Conservation (phyloP, 805 yeast genomes). For the Ogataea glucozyma region DNA sequence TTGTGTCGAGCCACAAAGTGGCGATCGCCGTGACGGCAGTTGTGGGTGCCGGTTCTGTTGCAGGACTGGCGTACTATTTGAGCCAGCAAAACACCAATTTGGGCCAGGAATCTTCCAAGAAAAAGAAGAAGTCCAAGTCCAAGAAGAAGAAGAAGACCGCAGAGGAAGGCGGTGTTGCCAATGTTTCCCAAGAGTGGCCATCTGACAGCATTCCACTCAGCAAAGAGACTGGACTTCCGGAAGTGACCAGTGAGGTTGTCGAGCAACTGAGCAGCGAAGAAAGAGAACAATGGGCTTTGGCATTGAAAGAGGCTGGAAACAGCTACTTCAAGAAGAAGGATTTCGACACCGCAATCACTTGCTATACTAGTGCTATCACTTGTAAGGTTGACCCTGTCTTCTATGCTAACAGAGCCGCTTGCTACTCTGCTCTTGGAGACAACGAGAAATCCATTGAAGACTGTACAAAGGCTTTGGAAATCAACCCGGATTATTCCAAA, state of each 20-base stretch:
- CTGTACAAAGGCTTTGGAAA: conserved; percentile 78
- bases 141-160: conserved; percentile 46
- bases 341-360: conserved; percentile 73
- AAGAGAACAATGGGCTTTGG: conserved; percentile 64
- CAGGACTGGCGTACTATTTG: conserved; percentile 47
- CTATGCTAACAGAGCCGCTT: conserved; percentile 95
- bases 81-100: conserved; percentile 31
- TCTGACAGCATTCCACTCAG: conserved; percentile 50
- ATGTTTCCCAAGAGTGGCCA: conserved; percentile 21
- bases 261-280: conserved; percentile 48
- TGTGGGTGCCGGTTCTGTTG: conserved; percentile 51
- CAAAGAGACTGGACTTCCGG: conserved; percentile 55
- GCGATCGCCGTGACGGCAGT: conserved; percentile 51
- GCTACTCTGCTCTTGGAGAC: conserved; percentile 79
- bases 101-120: conserved; percentile 19
- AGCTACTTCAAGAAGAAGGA: conserved; percentile 68
- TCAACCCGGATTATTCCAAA: conserved; percentile 89
- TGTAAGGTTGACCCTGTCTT: conserved; percentile 82
- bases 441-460: conserved; percentile 85
- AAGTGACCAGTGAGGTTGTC: conserved; percentile 48
- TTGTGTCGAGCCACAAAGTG: conserved; percentile 50
- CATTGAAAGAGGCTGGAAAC: conserved; percentile 90
- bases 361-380: conserved; percentile 74
- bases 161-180: conserved; percentile 34
- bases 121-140: conserved; percentile 40